Conservation (phyloP, 2,329 filamentous ascomycete species). For the Talaromyces sp. region DNA sequence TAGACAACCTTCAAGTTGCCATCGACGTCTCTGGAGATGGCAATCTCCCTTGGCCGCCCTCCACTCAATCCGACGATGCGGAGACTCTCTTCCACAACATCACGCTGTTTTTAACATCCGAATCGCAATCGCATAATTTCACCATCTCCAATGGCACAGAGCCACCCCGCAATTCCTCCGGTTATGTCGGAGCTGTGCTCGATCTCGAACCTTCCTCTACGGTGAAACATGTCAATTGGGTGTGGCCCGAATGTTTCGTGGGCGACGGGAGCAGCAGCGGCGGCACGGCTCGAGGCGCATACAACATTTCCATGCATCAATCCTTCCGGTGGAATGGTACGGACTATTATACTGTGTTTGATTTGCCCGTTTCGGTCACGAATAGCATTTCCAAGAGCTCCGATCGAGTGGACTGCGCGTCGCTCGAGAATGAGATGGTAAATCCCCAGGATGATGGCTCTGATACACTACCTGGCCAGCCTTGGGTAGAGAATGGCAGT, state of each 20-base stretch:
- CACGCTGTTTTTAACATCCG: conserved; percentile 22
- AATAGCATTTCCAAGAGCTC: conserved; percentile 57
- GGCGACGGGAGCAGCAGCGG: conserved; percentile 55
- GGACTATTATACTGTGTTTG: conserved; percentile 70
- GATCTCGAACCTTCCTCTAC: conserved; percentile 66
- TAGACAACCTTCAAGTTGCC: conserved; percentile 23
- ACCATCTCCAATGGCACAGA: conserved; percentile 68
- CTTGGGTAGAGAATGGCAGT: conserved; percentile 21
- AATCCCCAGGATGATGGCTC: conserved; percentile 21
- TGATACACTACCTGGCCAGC: conserved; percentile 25
- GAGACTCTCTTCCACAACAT: conserved; percentile 20
- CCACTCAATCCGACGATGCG: conserved; percentile 11
- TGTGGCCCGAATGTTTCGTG: conserved; percentile 70
- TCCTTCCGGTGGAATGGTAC: conserved; percentile 67
- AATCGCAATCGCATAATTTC: conserved; percentile 54
- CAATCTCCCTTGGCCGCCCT: conserved; percentile 18
- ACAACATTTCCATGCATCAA: conserved; percentile 74
- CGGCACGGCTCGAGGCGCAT: conserved; percentile 57
- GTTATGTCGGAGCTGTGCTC: conserved; percentile 65
- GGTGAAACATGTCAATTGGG: conserved; percentile 74
- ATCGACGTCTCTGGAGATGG: conserved; percentile 28
- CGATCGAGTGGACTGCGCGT: conserved; percentile 27
- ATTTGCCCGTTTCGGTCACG: conserved; percentile 69
- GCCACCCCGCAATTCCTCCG: conserved; percentile 43
- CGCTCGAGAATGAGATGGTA: conserved; percentile 30